Conservation (phyloP, 768 basidiomycete genomes). For the Leccinellum rugosiceps region DNA sequence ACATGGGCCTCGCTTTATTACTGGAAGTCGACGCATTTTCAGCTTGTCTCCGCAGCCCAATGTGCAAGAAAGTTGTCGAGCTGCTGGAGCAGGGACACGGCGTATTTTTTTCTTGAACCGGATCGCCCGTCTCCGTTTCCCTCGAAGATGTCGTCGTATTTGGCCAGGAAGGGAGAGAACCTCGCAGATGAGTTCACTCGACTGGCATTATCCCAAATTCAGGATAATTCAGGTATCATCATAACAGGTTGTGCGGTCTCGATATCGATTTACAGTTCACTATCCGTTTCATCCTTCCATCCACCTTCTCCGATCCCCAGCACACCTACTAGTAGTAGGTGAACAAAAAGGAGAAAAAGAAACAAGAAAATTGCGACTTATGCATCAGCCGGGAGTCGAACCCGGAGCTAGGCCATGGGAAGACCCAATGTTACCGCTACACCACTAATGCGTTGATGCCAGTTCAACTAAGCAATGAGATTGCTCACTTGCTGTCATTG, state of each 20-base stretch:
- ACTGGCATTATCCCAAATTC: neutral
- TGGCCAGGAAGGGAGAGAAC: neutral
- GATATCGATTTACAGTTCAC: too few relatives aligned
- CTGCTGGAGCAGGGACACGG: too few relatives aligned
- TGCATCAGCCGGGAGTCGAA: slow-evolving; percentile 59
- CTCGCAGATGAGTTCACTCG: neutral
- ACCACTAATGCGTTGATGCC: slow-evolving; percentile 43
- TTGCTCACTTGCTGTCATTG: too few relatives aligned
- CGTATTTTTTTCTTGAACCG: neutral
- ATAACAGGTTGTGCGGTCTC: too few relatives aligned
- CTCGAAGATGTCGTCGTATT: neutral
- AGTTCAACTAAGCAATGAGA: too few relatives aligned
- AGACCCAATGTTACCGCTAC: slow-evolving; percentile 88
- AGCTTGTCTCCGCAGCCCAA: too few relatives aligned
- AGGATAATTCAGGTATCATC: too few relatives aligned
- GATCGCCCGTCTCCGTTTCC: neutral
- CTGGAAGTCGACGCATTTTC: too few relatives aligned
- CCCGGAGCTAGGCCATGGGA: slow-evolving; percentile 70
- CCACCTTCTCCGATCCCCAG: too few relatives aligned
- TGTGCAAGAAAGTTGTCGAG: neutral
- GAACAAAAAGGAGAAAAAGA: neutral
- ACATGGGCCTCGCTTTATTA: too few relatives aligned
- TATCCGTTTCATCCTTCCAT: too few relatives aligned
- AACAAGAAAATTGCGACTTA: neutral
- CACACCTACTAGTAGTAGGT: too few relatives aligned